Evolutionary conservation across 148 eudicot genomes (phyloP).

Genomic region (Simmondsia chinensis): DNA sequence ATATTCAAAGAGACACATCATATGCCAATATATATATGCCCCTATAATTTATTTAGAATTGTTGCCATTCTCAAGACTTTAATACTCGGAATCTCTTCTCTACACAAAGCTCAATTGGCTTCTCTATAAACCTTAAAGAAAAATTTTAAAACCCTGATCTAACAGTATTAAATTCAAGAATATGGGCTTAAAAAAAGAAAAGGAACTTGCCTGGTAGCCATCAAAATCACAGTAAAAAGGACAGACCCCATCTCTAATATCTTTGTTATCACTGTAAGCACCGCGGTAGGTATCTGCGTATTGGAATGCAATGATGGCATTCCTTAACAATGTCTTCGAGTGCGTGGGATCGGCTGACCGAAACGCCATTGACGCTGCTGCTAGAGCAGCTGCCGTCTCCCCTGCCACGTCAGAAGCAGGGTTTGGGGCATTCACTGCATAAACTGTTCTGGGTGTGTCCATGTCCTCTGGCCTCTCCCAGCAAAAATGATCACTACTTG

Average conservation of each 20-base stretch:
- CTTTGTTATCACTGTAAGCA: slow-evolving; percentile 78
- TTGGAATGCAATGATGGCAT: slow-evolving; percentile 38
- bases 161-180: no score
- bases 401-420: slow-evolving; percentile 94
- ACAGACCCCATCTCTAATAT: slow-evolving; percentile 59
- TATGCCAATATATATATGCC: no score
- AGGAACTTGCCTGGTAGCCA: slow-evolving; percentile 71
- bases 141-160: no score
- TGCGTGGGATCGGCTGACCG: slow-evolving; percentile 61
- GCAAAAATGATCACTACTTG: slow-evolving; percentile 65
- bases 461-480: slow-evolving; percentile 99
- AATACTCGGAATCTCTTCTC: no score
- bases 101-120: no score
- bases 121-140: no score
- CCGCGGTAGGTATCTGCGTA: slow-evolving; percentile 71
- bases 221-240: slow-evolving; percentile 91
- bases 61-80: no score
- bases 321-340: slow-evolving; percentile 48
- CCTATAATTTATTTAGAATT: no score
- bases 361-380: slow-evolving; percentile 87
- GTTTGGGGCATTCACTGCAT: slow-evolving; percentile 69
- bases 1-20: no score
- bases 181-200: no score
- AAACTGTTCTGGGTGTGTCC: slow-evolving; percentile 82
- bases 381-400: slow-evolving; percentile 88